Conservation (phyloP, 148 eudicot genomes). For the Suaeda aralocaspica region DNA sequence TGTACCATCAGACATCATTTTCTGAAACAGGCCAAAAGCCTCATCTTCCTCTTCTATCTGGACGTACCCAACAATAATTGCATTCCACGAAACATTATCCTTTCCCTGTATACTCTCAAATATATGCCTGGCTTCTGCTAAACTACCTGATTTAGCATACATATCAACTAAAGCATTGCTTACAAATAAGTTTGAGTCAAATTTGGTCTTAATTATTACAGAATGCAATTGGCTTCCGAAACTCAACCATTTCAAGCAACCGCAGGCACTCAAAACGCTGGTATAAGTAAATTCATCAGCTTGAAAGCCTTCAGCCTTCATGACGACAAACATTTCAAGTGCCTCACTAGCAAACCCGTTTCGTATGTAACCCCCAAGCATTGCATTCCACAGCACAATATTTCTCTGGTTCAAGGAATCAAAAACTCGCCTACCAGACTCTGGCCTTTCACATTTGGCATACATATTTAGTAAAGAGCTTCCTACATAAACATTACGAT, state of each 20-base stretch:
- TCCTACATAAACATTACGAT: slow-evolving; percentile 78
- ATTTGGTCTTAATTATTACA: slow-evolving; percentile 59
- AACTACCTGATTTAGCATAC: slow-evolving; percentile 82
- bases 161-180: slow-evolving; percentile 81
- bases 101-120: slow-evolving; percentile 48
- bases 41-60: slow-evolving; percentile 63
- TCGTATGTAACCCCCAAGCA: slow-evolving; percentile 84
- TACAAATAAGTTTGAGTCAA: slow-evolving; percentile 54
- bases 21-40: slow-evolving; percentile 63
- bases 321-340: slow-evolving; percentile 45
- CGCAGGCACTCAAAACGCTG: slow-evolving; percentile 86
- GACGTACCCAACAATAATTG: slow-evolving; percentile 82
- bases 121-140: slow-evolving; percentile 50
- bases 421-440: slow-evolving; percentile 56
- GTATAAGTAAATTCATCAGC: slow-evolving; percentile 87
- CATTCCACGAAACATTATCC: slow-evolving; percentile 95
- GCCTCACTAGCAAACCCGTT: slow-evolving; percentile 64
- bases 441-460: slow-evolving; percentile 67
- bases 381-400: slow-evolving; percentile 76
- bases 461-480: slow-evolving; percentile 84
- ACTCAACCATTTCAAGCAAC: slow-evolving; percentile 43
- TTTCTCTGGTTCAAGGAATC: slow-evolving; percentile 55
- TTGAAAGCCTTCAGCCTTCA: slow-evolving; percentile 48
- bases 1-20: slow-evolving; percentile 57
- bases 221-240: slow-evolving; percentile 74